phyloP scores from a whole-genome alignment of 2,329 filamentous ascomycete genomes.

The Daldinia sp. region DNA sequence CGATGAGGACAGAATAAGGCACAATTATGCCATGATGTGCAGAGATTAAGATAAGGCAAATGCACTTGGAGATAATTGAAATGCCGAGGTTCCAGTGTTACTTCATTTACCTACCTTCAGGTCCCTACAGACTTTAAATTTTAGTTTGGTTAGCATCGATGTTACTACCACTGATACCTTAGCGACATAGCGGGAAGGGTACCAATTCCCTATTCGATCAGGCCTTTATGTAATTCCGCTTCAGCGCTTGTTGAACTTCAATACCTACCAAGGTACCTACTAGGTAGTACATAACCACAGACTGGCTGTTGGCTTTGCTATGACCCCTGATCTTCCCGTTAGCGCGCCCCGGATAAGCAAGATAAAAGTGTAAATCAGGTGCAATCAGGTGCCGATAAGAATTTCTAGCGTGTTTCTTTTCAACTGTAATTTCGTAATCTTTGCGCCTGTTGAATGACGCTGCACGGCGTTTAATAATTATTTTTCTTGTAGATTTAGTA shows the following conservation, averaged over 20 bases:
- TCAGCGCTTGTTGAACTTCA: background rate
- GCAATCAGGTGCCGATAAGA: conserved; percentile 48
- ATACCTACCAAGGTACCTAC: too few relatives aligned
- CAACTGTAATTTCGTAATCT: conserved; percentile 38
- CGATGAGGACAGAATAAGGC: conserved; percentile 34
- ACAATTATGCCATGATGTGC: conserved; percentile 28
- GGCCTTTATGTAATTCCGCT: background rate
- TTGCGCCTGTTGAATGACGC: conserved; percentile 30
- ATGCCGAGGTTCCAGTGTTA: conserved; percentile 37
- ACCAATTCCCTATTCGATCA: background rate
- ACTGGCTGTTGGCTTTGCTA: background rate
- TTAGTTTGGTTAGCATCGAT: background rate
- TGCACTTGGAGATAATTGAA: conserved; percentile 12
- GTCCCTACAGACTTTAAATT: background rate
- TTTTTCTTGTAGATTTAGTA: conserved; percentile 20
- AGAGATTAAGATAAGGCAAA: conserved; percentile 3
- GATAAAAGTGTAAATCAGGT: conserved; percentile 45
- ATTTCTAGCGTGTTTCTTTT: conserved; percentile 42
- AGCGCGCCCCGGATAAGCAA: conserved; percentile 43
- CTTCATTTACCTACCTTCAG: background rate
- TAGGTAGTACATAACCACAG: too few relatives aligned
- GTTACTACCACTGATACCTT: background rate
- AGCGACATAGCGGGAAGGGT: conserved; percentile 3
- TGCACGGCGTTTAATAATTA: conserved; percentile 25
- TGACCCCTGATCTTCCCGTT: conserved; percentile 43